Base-by-base conservation (phyloP, 176 grass and related monocot species). In the Luzula sylvatica region DNA sequence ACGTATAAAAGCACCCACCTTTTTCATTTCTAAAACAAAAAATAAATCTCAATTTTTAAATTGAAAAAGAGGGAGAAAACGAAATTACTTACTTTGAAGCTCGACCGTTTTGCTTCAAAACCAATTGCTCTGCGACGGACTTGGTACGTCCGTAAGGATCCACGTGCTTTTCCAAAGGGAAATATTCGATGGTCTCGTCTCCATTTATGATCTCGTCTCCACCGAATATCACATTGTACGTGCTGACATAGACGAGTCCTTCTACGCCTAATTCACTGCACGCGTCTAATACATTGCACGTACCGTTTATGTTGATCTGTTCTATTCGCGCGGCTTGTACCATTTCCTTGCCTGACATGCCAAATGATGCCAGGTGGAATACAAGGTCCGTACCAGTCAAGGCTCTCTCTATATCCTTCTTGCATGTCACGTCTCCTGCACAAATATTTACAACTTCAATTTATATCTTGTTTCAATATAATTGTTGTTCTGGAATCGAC, bases 281-380 rank as follows among this genome's bases (percentile, higher is more conserved):
- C 21, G 56, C 77, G 5, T 95, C 83, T 17, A 95, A 26, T 17
- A 95, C 53, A 65, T 73, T 79, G 66, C 80, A 95, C 2, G 83
- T 95, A n/a, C 89, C 89, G 3, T 79, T 88, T 76, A 95, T 81
- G 47, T 95, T 95, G 59, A 88, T 17, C 61, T 78, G 61, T 35
- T 88, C 76, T 1, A 69, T 46, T 23, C 77, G 71, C 14, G 79
- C 76, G 6, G 73, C 48, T 46, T 79, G 83, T 20, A 88, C 58
- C 89, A 95, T 95, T 53, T 88, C 80, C 62, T 95, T 88, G 38
- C 89, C 89, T 11, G 89, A 95, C 90, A 95, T 88, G 42, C 89
- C 89, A 63, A 75, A 95, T 4, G 89, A 95, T 69, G 89, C 83
- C 1, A 95, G 79, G 53, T 95, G 89, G 43, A 88, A 95, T 48